phyloP scores from a whole-genome alignment of 345 rosid genomes.

The Eucalyptus pauciflora region DNA sequence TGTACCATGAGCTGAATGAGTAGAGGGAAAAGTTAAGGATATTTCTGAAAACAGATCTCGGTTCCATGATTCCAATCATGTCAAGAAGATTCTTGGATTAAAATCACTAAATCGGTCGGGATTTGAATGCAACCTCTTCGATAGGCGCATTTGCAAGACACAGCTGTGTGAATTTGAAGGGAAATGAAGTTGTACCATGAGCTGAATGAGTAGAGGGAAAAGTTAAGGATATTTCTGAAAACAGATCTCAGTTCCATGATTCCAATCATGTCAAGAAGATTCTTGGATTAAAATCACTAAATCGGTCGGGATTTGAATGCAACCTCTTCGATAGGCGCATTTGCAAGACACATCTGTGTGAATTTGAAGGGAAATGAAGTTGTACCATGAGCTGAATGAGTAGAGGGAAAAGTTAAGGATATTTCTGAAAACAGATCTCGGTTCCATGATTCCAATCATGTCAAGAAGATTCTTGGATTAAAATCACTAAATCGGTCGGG shows the following conservation, averaged over 20 bases:
- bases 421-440: background rate
- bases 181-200: background rate
- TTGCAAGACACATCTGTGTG: background rate
- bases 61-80: background rate
- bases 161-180: background rate
- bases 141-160: background rate
- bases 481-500: background rate
- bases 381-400: background rate
- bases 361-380: background rate
- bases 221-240: background rate
- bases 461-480: background rate
- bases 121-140: background rate
- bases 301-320: background rate
- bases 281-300: background rate
- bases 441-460: background rate
- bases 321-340: background rate
- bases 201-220: background rate
- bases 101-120: background rate
- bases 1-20: background rate
- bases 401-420: background rate
- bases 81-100: background rate
- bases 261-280: background rate
- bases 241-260: background rate
- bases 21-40: background rate
- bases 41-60: background rate